Base-by-base conservation (phyloP, 257 asterid species). In the Parsonsia alboflavescens region DNA sequence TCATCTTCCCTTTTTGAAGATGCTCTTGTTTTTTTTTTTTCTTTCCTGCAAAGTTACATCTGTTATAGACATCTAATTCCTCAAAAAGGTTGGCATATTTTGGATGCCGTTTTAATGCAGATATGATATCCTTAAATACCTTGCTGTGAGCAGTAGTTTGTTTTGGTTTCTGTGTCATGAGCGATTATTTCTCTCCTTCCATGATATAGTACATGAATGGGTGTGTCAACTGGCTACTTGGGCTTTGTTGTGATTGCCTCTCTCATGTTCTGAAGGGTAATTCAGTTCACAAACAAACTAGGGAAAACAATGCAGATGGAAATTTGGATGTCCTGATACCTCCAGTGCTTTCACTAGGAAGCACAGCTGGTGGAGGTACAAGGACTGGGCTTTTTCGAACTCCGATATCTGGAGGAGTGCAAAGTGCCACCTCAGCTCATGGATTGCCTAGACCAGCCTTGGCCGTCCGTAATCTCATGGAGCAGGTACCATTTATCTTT, bases 381-480 rank as follows among this genome's bases (percentile, higher is more conserved):
- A 84, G 99, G 76, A 89, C 98, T 66, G 99, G 98, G 66, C 99
- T 95, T 83, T 95, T 90, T 73, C 86, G 99, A 75, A 91, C 98
- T 16, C 99, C 99, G 62, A 95, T 95, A 81, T 92, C 99, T 50
- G 98, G 99, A 59, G 99, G 99, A 50, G 98, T 95, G 52, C 99
- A 95, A 84, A 92, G 96, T 87, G 98, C 98, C 76, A 95, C 99
- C 78, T 87, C 96, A 73, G 96, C 96, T 68, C 97, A 95, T 64
- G 99, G 96, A 73, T 86, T 90, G 76, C 99, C 97, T 3, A 87
- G 91, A 82, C 98, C 98, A 68, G 94, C 98, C 76, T 88, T 92
- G 77, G 99, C 99, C 10, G 99, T 95, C 74, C 89, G 98, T 68
- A 95, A 95, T 83, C 86, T 95, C 76, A 92, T 95, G 99, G 99